Evolutionary conservation across 495 filamentous ascomycete genomes (phyloP).

Genomic region (Cercophora newfieldiana): DNA sequence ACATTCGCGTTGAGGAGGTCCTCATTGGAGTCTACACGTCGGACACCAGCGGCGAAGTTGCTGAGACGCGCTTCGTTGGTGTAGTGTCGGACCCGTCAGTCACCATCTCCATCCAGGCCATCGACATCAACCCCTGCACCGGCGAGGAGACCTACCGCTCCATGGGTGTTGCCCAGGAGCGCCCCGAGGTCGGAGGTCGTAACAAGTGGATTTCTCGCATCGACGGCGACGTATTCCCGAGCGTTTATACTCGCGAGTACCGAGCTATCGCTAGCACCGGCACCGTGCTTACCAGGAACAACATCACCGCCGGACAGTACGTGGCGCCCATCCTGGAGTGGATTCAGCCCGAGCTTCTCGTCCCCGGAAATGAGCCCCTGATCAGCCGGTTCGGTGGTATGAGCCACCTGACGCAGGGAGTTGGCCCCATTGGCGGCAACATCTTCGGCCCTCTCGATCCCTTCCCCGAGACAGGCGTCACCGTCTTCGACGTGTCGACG

Average conservation of each 20-base stretch:
- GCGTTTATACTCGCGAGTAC: slow-evolving; percentile 42
- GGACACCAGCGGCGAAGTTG: slow-evolving; percentile 34
- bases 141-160: slow-evolving; percentile 34
- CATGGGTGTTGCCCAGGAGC: slow-evolving; percentile 16
- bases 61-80: slow-evolving; percentile 31
- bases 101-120: slow-evolving; percentile 36
- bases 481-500: slow-evolving; percentile 19
- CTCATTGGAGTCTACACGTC: slow-evolving; percentile 37
- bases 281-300: slow-evolving; percentile 35
- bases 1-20: slow-evolving; percentile 37
- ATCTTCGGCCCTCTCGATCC: slow-evolving; percentile 25
- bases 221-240: slow-evolving; percentile 29
- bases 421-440: slow-evolving; percentile 22
- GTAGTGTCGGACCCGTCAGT: slow-evolving; percentile 18
- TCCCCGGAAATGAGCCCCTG: slow-evolving; percentile 20
- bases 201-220: slow-evolving; percentile 36
- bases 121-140: slow-evolving; percentile 45
- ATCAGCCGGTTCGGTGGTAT: slow-evolving; percentile 20
- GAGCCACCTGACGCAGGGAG: slow-evolving; percentile 22
- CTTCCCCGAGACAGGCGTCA: slow-evolving; percentile 24
- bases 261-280: slow-evolving; percentile 27
- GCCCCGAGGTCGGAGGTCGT: slow-evolving; percentile 31
- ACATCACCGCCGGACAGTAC: slow-evolving; percentile 41
- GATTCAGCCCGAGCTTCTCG: slow-evolving; percentile 29
- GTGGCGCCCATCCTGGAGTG: slow-evolving; percentile 43